A percentile compares a stretch with the other conserved stretches of the same genome.
Evolutionary conservation across 805 yeast species (phyloP).

Genomic region (Clavispora carvajalis): DNA sequence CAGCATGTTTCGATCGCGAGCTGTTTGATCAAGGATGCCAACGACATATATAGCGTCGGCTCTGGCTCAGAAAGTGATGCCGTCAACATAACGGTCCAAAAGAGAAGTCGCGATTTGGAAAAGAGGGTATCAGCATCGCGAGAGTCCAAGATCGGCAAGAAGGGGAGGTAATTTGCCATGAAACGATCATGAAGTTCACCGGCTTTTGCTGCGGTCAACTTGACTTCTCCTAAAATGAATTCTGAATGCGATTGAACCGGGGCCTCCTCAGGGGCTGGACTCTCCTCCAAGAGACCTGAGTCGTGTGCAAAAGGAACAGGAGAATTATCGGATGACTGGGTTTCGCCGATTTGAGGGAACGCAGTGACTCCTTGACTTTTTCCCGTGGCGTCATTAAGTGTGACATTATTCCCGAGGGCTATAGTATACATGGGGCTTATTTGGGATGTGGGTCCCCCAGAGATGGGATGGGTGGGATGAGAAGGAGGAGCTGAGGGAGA

Average conservation of each 20-base stretch:
- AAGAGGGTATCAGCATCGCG: slow-evolving; percentile 69
- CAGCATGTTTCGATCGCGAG: slow-evolving; percentile 89
- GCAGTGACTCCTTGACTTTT: slow-evolving; percentile 10
- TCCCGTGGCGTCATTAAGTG: slow-evolving; percentile 10
- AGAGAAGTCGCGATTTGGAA: slow-evolving; percentile 75
- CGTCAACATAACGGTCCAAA: slow-evolving; percentile 87
- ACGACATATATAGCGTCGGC: slow-evolving; percentile 69
- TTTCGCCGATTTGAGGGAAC: slow-evolving; percentile 18
- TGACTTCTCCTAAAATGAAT: slow-evolving; percentile 73
- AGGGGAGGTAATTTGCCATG: slow-evolving; percentile 62
- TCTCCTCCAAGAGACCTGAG: slow-evolving; percentile 8
- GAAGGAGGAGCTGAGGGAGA: neutral
- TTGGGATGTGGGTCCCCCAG: neutral
- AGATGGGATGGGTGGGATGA: neutral
- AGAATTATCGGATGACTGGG: slow-evolving; percentile 26
- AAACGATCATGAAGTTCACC: slow-evolving; percentile 67
- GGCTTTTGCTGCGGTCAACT: slow-evolving; percentile 62
- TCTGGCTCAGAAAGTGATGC: slow-evolving; percentile 85
- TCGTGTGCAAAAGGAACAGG: slow-evolving; percentile 12
- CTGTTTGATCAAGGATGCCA: slow-evolving; percentile 76
- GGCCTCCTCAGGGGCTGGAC: slow-evolving; percentile 1
- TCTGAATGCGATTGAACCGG: slow-evolving; percentile 41
- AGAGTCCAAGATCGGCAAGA: slow-evolving; percentile 72
- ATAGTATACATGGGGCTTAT: slow-evolving; percentile 4
- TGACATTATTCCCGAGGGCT: slow-evolving; percentile 13